These are phyloP conservation scores for Yamadazyma endophytica DNA, from an alignment of 805 yeast species.

Conservation along the genomic window DNA sequence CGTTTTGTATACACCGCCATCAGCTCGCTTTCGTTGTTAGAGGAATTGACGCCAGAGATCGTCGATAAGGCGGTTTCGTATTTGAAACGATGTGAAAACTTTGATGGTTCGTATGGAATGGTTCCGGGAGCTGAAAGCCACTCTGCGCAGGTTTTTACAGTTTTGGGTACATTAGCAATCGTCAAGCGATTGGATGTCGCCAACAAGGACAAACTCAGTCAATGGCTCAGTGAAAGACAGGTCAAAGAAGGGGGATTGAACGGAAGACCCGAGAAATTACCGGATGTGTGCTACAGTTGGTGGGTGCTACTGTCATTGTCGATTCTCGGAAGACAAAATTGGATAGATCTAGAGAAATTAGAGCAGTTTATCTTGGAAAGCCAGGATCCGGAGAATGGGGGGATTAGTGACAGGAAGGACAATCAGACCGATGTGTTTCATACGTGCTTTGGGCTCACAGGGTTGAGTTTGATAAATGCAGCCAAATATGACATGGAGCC, in stretches of 20 bases:
- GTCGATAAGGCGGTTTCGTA: conserved; percentile 63
- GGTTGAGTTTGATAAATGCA: conserved; percentile 70
- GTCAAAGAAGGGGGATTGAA: conserved; percentile 82
- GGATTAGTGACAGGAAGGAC: conserved; percentile 87
- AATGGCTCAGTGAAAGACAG: conserved; percentile 94
- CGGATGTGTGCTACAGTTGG: conserved; percentile 98
- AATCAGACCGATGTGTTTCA: conserved; percentile 93
- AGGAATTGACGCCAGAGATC: conserved; percentile 49
- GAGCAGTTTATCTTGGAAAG: conserved; percentile 65
- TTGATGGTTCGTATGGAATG: conserved; percentile 94
- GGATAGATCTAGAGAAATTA: conserved; percentile 70
- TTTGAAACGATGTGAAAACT: conserved; percentile 70
- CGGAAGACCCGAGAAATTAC: conserved; percentile 92
- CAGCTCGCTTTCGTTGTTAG: conserved; percentile 68
- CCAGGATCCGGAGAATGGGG: conserved; percentile 80
- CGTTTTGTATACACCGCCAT: conserved; percentile 83
- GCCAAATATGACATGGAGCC: conserved; percentile 46
- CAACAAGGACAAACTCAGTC: conserved; percentile 42
- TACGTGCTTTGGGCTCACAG: conserved; percentile 87
- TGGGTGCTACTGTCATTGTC: conserved; percentile 85
- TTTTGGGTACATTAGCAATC: conserved; percentile 77
- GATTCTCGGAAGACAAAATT: conserved; percentile 60
- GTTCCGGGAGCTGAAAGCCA: conserved; percentile 95
- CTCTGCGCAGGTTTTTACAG: conserved; percentile 86
- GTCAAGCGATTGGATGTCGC: conserved; percentile 51